Evolutionary conservation across 2,329 filamentous ascomycete genomes (phyloP).

Genomic region (Cytospora piceicola): DNA sequence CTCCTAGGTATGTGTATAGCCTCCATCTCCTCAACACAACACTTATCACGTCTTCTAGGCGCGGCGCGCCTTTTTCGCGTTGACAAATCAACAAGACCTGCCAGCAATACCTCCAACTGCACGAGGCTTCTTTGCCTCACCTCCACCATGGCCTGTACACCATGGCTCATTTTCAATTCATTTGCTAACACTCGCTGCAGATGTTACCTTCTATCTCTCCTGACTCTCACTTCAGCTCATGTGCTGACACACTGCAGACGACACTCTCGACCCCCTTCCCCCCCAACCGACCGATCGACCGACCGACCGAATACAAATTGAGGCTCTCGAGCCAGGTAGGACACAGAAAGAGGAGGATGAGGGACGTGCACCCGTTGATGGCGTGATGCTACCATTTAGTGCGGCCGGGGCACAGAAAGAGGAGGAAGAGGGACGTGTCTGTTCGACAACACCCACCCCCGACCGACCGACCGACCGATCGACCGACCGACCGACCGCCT

Average conservation of each 20-base stretch:
- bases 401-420: slow-evolving; percentile 18
- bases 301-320: slow-evolving; percentile 9
- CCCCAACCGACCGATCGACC: not conserved
- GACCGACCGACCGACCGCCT: not conserved
- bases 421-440: slow-evolving; percentile 12
- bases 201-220: not conserved
- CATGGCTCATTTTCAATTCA: not conserved
- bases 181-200: not conserved
- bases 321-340: slow-evolving; percentile 7
- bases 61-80: not conserved
- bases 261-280: too few species aligned
- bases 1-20: too few species aligned
- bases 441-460: slow-evolving; percentile 3
- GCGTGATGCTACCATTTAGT: not conserved
- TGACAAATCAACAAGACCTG: too few species aligned
- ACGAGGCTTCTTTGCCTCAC: too few species aligned
- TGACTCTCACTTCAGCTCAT: not conserved
- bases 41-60: not conserved
- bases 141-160: too few species aligned
- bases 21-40: too few species aligned
- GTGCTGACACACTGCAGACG: not conserved
- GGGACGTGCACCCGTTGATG: not conserved
- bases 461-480: not conserved
- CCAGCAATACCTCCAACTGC: too few species aligned
- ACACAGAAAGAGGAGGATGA: not conserved